phyloP scores from a whole-genome alignment of 2,329 filamentous ascomycete genomes.

The Trichoderma breve region DNA sequence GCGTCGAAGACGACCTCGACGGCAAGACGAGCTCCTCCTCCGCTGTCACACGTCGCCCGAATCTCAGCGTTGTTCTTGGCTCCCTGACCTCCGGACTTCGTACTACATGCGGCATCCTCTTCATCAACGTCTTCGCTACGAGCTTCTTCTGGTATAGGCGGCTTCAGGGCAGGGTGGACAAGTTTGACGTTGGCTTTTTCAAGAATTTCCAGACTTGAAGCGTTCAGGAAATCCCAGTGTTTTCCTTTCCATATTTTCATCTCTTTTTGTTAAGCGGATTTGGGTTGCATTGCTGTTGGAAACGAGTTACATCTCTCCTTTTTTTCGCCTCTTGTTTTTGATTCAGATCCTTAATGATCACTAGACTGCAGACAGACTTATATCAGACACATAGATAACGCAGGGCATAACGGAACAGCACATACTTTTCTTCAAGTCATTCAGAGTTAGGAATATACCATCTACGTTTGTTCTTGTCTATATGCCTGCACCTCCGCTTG shows the following conservation, averaged over 20 bases:
- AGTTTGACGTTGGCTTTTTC: constrained; percentile 11
- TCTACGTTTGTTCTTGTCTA: constrained; percentile 10
- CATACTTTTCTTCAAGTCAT: neutral
- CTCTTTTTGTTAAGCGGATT: neutral
- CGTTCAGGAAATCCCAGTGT: neutral
- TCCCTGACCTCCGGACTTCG: constrained; percentile 21
- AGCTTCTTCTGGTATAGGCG: constrained; percentile 8
- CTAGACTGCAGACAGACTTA: neutral
- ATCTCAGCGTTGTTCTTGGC: constrained; percentile 19
- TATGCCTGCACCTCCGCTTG: neutral
- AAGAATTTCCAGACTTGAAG: neutral
- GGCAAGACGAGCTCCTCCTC: constrained; percentile 13
- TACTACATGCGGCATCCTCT: constrained; percentile 1
- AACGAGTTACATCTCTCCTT: neutral
- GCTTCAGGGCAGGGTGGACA: constrained; percentile 8
- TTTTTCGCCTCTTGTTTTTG: neutral
- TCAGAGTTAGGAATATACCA: neutral
- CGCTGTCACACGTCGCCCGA: neutral
- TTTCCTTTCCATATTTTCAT: neutral
- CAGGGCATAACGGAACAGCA: neutral
- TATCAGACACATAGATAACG: neutral
- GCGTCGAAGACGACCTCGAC: constrained; percentile 37
- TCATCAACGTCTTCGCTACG: constrained; percentile 22
- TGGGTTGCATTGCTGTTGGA: neutral
- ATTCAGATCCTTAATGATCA: neutral